Percentiles rank a stretch among this genome's conserved stretches.
Evolutionary conservation across 208 protist species (phyloP).

Genomic region (Tritrichomonas musculus): DNA sequence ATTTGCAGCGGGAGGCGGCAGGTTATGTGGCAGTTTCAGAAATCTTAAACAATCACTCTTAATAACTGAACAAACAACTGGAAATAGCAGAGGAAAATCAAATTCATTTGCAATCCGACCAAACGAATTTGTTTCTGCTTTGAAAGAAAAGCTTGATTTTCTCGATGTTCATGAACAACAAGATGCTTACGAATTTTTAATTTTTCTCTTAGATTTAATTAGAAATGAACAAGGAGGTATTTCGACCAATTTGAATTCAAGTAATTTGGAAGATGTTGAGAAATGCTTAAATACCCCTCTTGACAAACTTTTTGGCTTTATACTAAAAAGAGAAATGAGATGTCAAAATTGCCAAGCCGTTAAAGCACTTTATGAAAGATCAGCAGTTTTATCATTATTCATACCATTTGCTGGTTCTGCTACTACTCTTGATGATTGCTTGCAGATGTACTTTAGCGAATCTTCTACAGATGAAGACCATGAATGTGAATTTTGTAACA

Average conservation of each 20-base stretch:
- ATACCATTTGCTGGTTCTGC: background rate
- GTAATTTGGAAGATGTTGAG: background rate
- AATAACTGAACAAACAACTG: too few species aligned
- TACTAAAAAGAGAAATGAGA: background rate
- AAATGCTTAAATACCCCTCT: background rate
- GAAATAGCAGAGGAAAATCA: too few species aligned
- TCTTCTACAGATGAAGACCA: background rate
- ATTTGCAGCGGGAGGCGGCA: background rate
- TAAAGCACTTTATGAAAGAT: background rate
- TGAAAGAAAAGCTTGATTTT: background rate
- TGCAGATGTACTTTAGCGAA: background rate
- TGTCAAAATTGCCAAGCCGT: background rate
- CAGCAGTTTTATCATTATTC: background rate
- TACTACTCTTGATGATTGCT: background rate
- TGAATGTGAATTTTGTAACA: background rate
- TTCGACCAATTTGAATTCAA: background rate
- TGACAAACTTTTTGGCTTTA: background rate
- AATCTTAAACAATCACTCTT: background rate
- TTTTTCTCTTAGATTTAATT: background rate
- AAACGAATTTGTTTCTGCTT: background rate
- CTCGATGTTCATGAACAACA: background rate
- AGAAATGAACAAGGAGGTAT: background rate
- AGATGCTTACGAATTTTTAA: background rate
- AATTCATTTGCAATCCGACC: background rate
- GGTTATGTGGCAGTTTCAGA: background rate